Evolutionary conservation across 2,329 filamentous ascomycete genomes (phyloP).

Genomic region (Fusarium sp.): DNA sequence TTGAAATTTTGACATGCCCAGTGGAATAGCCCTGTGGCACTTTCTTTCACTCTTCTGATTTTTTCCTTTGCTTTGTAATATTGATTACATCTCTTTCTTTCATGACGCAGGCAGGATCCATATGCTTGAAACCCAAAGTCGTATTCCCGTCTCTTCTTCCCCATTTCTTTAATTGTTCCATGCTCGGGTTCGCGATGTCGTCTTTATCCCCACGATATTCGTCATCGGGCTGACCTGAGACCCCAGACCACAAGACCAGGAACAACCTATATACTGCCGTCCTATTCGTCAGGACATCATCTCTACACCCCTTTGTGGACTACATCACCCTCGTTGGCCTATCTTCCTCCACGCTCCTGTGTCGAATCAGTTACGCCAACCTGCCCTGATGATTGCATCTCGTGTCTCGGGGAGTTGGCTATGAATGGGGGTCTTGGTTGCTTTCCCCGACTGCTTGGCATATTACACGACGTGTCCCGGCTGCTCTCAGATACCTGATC

Average conservation of each 20-base stretch:
- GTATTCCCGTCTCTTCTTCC: not conserved
- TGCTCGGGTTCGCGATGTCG: conserved; percentile 30
- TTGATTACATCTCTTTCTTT: not conserved
- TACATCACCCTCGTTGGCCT: conserved; percentile 7
- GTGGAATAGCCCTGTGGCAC: conserved; percentile 5
- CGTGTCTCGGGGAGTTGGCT: not conserved
- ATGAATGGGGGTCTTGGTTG: not conserved
- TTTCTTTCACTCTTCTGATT: not conserved
- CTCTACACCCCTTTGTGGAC: conserved; percentile 10
- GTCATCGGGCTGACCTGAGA: conserved; percentile 35
- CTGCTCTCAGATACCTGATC: not conserved
- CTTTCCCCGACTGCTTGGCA: not conserved
- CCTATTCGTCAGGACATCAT: conserved; percentile 29
- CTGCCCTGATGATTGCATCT: conserved; percentile 17
- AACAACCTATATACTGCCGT: conserved; percentile 1
- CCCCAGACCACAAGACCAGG: conserved; percentile 29
- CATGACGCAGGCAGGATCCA: not conserved
- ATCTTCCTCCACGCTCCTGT: conserved; percentile 25
- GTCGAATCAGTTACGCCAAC: conserved; percentile 10
- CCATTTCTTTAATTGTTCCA: conserved; percentile 6
- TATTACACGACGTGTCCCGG: not conserved
- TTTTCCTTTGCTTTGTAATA: not conserved
- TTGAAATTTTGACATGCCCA: conserved; percentile 4
- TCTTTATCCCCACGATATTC: conserved; percentile 42
- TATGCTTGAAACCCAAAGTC: not conserved